Percentiles rank a stretch among this genome's conserved stretches.
These are phyloP conservation scores for Xylaria sp. DNA, from an alignment of 2,329 filamentous ascomycete species.

Conservation along the genomic window DNA sequence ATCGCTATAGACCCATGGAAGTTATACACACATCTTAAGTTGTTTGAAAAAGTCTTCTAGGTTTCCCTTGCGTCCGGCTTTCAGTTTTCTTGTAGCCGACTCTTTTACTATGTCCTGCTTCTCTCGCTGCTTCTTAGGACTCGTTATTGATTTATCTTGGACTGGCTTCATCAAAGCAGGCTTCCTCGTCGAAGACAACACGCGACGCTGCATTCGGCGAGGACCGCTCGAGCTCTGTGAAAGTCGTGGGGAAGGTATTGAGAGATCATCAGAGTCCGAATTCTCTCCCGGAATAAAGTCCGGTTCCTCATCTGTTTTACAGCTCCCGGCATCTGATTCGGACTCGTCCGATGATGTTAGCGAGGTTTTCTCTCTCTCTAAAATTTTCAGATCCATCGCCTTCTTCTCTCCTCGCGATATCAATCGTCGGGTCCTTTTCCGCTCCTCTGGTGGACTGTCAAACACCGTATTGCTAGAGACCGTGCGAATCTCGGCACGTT, in stretches of 20 bases:
- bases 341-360: slow-evolving; percentile 26
- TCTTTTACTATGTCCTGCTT: slow-evolving; percentile 26
- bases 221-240: slow-evolving; percentile 39
- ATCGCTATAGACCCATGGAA: not conserved
- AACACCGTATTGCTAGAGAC: slow-evolving; percentile 22
- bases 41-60: slow-evolving; percentile 50
- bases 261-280: slow-evolving; percentile 41
- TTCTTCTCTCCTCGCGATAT: slow-evolving; percentile 28
- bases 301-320: slow-evolving; percentile 41
- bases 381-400: not conserved
- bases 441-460: slow-evolving; percentile 31
- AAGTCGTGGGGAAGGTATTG: slow-evolving; percentile 36
- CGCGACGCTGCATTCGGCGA: slow-evolving; percentile 38
- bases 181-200: slow-evolving; percentile 39
- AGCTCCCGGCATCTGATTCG: slow-evolving; percentile 32
- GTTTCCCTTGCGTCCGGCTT: slow-evolving; percentile 34
- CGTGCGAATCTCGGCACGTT: slow-evolving; percentile 25
- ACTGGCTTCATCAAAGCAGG: slow-evolving; percentile 22
- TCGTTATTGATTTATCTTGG: slow-evolving; percentile 17
- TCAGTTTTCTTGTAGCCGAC: slow-evolving; percentile 33
- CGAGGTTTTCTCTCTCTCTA: slow-evolving; percentile 20
- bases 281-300: slow-evolving; percentile 42
- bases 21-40: slow-evolving; percentile 47
- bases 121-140: slow-evolving; percentile 34
- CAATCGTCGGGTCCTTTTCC: slow-evolving; percentile 30